Percentiles rank a stretch among this genome's conserved stretches.
These are phyloP conservation scores for Lojkania enalia DNA, from an alignment of 2,329 filamentous ascomycete species.

Conservation along the genomic window DNA sequence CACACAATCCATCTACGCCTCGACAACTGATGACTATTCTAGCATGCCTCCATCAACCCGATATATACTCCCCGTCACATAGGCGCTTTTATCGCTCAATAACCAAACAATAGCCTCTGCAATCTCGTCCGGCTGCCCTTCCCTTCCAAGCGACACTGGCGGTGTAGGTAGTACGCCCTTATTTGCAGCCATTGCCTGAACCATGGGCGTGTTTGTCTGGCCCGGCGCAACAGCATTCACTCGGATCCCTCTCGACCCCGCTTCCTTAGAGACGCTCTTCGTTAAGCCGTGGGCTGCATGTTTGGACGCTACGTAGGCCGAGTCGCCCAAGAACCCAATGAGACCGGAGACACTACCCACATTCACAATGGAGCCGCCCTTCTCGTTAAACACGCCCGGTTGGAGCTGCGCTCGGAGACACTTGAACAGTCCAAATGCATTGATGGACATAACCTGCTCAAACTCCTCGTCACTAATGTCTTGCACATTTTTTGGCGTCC, in stretches of 20 bases:
- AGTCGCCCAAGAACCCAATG: slow-evolving; percentile 14
- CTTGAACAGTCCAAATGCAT: slow-evolving; percentile 14
- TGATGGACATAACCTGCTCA: slow-evolving; percentile 14
- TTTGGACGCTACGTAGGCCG: slow-evolving; percentile 19
- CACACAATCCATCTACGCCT: too few relatives aligned
- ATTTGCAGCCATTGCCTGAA: slow-evolving; percentile 9
- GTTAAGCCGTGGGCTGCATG: slow-evolving; percentile 18
- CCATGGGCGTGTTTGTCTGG: slow-evolving; percentile 18
- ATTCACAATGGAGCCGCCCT: slow-evolving; percentile 8
- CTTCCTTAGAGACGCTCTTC: slow-evolving; percentile 17
- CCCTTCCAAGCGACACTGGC: slow-evolving; percentile 46
- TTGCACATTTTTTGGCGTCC: slow-evolving; percentile 11
- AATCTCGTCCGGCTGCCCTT: slow-evolving; percentile 29
- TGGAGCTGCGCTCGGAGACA: slow-evolving; percentile 20
- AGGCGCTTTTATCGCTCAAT: slow-evolving; percentile 13
- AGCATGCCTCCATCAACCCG: slow-evolving; percentile 18
- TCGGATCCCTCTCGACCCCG: slow-evolving; percentile 11
- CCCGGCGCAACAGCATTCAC: slow-evolving; percentile 18
- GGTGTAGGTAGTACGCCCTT: slow-evolving; percentile 10
- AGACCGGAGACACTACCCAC: slow-evolving; percentile 16
- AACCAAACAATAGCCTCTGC: slow-evolving; percentile 17
- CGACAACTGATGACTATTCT: too few relatives aligned
- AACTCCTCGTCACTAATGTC: slow-evolving; percentile 18
- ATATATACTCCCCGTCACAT: slow-evolving; percentile 17
- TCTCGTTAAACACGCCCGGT: not conserved